A percentile compares a stretch with the other conserved stretches of the same genome.
Evolutionary conservation across 192 early-diverging fungal genomes (phyloP).

Genomic region (Coemansia asiatica): DNA sequence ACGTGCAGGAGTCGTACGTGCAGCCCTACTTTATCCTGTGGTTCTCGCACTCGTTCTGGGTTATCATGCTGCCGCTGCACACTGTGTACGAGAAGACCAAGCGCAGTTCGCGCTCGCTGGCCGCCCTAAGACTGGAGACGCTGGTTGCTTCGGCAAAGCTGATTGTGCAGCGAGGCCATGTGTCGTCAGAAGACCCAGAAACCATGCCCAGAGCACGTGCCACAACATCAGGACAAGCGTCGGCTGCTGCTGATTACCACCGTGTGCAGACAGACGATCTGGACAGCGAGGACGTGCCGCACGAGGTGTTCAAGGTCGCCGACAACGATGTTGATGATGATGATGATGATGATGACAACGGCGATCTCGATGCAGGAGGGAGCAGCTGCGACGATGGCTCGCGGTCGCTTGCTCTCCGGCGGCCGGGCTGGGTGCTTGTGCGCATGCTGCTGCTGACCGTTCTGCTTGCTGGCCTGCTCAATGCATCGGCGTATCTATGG

Average conservation of each 20-base stretch:
- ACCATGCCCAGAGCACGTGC: not conserved
- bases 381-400: slow-evolving; percentile 19
- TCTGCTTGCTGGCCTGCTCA: slow-evolving; percentile 61
- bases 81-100: slow-evolving; percentile 37
- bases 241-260: slow-evolving; percentile 22
- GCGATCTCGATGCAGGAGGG: too few relatives aligned
- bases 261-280: slow-evolving; percentile 20
- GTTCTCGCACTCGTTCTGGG: slow-evolving; percentile 55
- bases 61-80: slow-evolving; percentile 49
- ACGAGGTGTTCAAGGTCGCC: slow-evolving; percentile 1
- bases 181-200: slow-evolving; percentile 4
- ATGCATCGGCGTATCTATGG: slow-evolving; percentile 74
- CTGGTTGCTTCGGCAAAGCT: slow-evolving; percentile 49
- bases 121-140: slow-evolving; percentile 30
- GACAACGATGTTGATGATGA: slow-evolving; percentile 1
- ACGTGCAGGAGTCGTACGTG: slow-evolving; percentile 49
- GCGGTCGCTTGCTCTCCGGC: slow-evolving; percentile 18
- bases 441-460: slow-evolving; percentile 25
- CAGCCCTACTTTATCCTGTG: slow-evolving; percentile 59
- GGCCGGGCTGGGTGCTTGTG: slow-evolving; percentile 27
- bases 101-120: slow-evolving; percentile 30
- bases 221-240: not conserved
- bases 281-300: slow-evolving; percentile 1
- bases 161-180: slow-evolving; percentile 27
- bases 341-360: not conserved